Evolutionary conservation across 352 stramenopile genomes (phyloP).

Genomic region (Thalassiosira gravida): DNA sequence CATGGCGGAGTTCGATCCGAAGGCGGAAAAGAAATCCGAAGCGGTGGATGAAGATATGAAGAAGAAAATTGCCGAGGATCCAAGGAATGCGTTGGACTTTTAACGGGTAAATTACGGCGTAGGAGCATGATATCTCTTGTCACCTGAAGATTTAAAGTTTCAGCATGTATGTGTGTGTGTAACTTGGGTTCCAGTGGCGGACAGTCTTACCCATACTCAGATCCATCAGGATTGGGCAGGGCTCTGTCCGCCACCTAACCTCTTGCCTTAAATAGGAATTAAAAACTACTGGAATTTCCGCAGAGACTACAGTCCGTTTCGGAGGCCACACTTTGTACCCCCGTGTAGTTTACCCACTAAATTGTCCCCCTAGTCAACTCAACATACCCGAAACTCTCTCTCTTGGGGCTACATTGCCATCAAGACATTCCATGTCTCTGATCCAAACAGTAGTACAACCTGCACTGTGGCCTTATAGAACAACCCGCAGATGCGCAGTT

Average conservation of each 20-base stretch:
- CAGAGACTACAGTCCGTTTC: neutral
- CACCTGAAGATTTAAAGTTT: neutral
- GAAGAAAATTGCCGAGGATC: conserved; percentile 51
- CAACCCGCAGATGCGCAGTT: neutral
- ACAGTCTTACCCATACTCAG: neutral
- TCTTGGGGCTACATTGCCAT: no score
- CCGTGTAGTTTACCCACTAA: neutral
- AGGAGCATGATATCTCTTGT: neutral
- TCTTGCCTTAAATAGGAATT: conserved; percentile 10
- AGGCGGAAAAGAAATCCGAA: conserved; percentile 22
- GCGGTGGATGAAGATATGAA: conserved; percentile 34
- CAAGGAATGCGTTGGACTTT: conserved; percentile 59
- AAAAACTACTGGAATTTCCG: neutral
- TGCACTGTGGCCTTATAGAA: conserved; percentile 34
- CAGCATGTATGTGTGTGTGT: conserved; percentile 1
- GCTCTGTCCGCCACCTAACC: neutral
- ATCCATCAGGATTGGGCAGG: neutral
- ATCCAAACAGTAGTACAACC: neutral
- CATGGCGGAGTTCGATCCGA: neutral
- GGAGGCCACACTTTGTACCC: neutral
- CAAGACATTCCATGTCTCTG: neutral
- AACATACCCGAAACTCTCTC: neutral
- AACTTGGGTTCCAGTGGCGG: neutral
- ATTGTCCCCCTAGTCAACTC: neutral
- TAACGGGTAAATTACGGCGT: conserved; percentile 26